Conservation (phyloP, 192 early-diverging fungal species). For the Gaertneriomyces semiglobifer region DNA sequence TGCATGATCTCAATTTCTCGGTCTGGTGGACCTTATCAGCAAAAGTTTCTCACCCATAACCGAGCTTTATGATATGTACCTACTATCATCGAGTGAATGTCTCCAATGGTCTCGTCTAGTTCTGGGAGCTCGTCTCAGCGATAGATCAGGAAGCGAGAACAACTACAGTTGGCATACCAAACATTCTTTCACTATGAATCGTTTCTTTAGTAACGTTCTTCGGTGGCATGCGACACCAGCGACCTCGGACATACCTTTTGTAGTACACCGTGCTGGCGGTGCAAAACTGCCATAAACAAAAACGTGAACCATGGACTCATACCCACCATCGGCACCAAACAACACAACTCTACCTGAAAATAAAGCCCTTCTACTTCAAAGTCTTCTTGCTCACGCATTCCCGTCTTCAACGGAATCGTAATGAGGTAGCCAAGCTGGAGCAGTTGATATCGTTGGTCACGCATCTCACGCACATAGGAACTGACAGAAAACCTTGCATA, state of each 20-base stretch:
- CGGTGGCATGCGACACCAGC: background rate
- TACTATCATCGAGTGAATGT: conserved; percentile 79
- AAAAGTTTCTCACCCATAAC: background rate
- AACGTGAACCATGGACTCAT: background rate
- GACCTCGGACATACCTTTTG: conserved; percentile 55
- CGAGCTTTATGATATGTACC: conserved; percentile 3
- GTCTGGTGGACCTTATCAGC: conserved; percentile 52
- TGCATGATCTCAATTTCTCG: conserved; percentile 82
- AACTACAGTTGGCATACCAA: conserved; percentile 1
- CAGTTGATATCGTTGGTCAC: background rate
- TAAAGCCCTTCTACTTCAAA: conserved; percentile 48
- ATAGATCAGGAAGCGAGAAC: conserved; percentile 2
- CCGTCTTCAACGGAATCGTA: conserved; percentile 55
- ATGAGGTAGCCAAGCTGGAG: conserved; percentile 71
- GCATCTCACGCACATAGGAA: background rate
- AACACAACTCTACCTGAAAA: conserved; percentile 49
- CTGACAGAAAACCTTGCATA: conserved; percentile 3
- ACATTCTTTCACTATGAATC: conserved; percentile 24
- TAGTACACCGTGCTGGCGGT: conserved; percentile 66
- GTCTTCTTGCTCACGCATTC: conserved; percentile 45
- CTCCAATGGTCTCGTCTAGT: conserved; percentile 76
- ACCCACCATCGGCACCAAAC: background rate
- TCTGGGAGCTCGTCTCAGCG: conserved; percentile 37
- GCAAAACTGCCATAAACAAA: conserved; percentile 49
- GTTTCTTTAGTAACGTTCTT: background rate